Evolutionary conservation across 2,329 filamentous ascomycete species (phyloP).

Genomic region (Hypoxylon sp.): DNA sequence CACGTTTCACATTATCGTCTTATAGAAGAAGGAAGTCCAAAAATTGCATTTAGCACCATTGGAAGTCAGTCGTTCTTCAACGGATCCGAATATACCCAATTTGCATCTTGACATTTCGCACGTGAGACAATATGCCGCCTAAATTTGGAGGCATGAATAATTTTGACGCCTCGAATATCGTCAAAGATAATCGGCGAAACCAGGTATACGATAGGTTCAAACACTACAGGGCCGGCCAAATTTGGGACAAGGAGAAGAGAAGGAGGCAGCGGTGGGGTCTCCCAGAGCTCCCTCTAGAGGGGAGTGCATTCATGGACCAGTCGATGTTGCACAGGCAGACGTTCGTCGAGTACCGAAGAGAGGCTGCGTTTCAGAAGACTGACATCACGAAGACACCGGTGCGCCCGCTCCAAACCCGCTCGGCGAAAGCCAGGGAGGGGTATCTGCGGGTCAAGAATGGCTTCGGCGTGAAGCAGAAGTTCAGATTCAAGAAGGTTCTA

Average conservation of each 20-base stretch:
- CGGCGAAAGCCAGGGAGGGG: not conserved
- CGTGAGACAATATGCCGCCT: not conserved
- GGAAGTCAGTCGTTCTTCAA: no score
- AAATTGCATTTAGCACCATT: no score
- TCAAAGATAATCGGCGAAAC: not conserved
- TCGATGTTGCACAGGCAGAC: not conserved
- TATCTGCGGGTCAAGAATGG: not conserved
- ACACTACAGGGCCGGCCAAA: not conserved
- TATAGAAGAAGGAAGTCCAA: not conserved
- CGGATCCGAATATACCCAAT: no score
- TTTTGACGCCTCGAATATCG: no score
- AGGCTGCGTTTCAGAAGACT: not conserved
- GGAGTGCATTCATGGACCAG: not conserved
- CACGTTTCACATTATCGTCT: not conserved
- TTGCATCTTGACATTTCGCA: not conserved
- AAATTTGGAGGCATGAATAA: no score
- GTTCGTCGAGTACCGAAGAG: not conserved
- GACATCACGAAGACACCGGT: not conserved
- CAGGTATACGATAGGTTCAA: not conserved
- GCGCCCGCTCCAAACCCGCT: not conserved
- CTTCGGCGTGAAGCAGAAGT: not conserved
- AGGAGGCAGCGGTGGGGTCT: conserved; percentile 20
- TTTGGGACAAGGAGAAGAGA: conserved; percentile 2
- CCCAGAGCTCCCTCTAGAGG: not conserved
- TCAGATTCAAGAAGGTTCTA: not conserved